Evolutionary conservation across 106 monocot genomes (phyloP).

Genomic region (Dendrobium huoshanense): DNA sequence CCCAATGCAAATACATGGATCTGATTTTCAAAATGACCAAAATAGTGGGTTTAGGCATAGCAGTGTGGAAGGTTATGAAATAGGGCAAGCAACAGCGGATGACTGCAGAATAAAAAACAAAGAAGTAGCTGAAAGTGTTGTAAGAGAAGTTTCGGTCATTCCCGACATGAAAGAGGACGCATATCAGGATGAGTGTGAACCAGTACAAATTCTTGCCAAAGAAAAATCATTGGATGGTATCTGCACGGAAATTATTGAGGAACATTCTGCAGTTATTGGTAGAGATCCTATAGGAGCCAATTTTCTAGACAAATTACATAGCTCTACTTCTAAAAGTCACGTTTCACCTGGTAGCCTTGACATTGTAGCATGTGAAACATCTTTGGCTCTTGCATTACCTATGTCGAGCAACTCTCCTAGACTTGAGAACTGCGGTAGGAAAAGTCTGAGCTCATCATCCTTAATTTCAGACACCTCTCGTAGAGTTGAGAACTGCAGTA

Average conservation of each 20-base stretch:
- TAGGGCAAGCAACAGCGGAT: background rate
- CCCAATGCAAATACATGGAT: background rate
- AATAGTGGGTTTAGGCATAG: background rate
- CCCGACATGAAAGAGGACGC: constrained; percentile 5
- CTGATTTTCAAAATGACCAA: background rate
- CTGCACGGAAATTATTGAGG: background rate
- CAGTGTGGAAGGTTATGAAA: constrained; percentile 2
- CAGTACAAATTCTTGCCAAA: background rate
- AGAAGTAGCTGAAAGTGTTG: constrained; percentile 2
- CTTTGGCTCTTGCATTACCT: constrained; percentile 20
- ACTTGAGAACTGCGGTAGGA: constrained; percentile 5
- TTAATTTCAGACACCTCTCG: constrained; percentile 38
- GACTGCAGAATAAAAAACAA: background rate
- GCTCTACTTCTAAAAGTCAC: constrained; percentile 9
- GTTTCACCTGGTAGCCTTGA: constrained; percentile 17
- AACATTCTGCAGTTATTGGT: constrained; percentile 3
- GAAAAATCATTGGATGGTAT: background rate
- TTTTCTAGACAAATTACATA: background rate
- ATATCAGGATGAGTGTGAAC: background rate
- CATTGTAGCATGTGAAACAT: constrained; percentile 33
- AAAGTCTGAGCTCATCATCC: constrained; percentile 40
- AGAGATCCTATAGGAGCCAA: background rate
- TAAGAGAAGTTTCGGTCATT: background rate
- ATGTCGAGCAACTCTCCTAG: constrained; percentile 19
- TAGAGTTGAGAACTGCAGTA: constrained; percentile 30